Percentiles rank a stretch among this genome's conserved stretches.
Evolutionary conservation across 1,284 basidiomycete species (phyloP).

Genomic region (Boletus semigastroideus): DNA sequence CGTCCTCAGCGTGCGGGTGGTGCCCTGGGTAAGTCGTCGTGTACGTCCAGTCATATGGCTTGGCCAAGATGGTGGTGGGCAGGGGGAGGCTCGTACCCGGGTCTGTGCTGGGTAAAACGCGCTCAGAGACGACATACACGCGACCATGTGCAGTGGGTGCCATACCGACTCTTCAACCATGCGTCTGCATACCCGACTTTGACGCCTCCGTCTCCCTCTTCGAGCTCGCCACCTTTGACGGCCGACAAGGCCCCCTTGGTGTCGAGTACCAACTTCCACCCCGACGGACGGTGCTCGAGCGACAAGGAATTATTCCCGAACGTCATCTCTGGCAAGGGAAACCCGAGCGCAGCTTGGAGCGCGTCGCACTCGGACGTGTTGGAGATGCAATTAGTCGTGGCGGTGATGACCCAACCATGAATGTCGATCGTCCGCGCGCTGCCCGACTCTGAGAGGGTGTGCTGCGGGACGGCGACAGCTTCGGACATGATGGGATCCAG

Average conservation of each 20-base stretch:
- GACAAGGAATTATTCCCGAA: slow-evolving; percentile 86
- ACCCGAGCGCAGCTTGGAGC: slow-evolving; percentile 59
- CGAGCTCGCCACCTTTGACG: slow-evolving; percentile 79
- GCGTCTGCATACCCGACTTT: slow-evolving; percentile 94
- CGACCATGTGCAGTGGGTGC: not conserved
- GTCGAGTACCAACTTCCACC: slow-evolving; percentile 70
- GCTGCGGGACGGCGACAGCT: slow-evolving; percentile 49
- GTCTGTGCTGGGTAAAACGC: slow-evolving; percentile 41
- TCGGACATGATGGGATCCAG: slow-evolving; percentile 1
- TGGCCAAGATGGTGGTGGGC: slow-evolving; percentile 72
- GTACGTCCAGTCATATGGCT: slow-evolving; percentile 98
- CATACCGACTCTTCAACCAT: slow-evolving; percentile 87
- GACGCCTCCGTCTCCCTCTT: slow-evolving; percentile 82
- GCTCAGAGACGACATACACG: slow-evolving; percentile 16
- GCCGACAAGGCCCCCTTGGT: slow-evolving; percentile 67
- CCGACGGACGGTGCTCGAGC: slow-evolving; percentile 60
- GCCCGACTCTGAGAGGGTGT: slow-evolving; percentile 63
- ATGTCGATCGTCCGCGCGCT: slow-evolving; percentile 67
- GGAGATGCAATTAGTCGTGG: slow-evolving; percentile 70
- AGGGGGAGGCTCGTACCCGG: slow-evolving; percentile 65
- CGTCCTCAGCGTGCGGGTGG: slow-evolving; percentile 11
- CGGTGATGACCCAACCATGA: slow-evolving; percentile 62
- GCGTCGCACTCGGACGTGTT: slow-evolving; percentile 74
- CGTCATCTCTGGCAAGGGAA: slow-evolving; percentile 96
- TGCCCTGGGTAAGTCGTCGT: slow-evolving; percentile 86